Conservation (phyloP, 192 early-diverging fungal genomes). For the Coemansia sp. region DNA sequence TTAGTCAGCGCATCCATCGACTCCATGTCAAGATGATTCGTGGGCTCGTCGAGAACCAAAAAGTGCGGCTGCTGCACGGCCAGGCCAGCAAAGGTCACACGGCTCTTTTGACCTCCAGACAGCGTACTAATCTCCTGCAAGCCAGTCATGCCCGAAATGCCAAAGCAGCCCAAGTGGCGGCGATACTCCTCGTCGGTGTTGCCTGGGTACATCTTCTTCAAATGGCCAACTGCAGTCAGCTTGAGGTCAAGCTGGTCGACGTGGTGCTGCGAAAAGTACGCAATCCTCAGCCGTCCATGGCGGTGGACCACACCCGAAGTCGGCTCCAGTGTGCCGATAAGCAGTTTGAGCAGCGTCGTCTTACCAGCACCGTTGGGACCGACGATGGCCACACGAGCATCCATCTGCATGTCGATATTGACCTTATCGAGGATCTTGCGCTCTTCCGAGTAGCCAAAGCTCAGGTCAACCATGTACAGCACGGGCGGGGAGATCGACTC, state of each 20-base stretch:
- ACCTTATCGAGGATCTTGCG: slow-evolving; percentile 79
- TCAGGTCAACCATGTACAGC: slow-evolving; percentile 89
- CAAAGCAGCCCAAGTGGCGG: slow-evolving; percentile 87
- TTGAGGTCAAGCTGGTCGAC: slow-evolving; percentile 94
- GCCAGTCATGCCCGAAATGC: slow-evolving; percentile 94
- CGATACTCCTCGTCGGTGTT: slow-evolving; percentile 95
- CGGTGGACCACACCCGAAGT: slow-evolving; percentile 76
- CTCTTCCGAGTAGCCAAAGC: slow-evolving; percentile 81
- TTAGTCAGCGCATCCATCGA: slow-evolving; percentile 92
- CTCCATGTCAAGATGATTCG: slow-evolving; percentile 85
- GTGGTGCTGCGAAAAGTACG: slow-evolving; percentile 96
- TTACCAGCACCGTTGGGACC: slow-evolving; percentile 99
- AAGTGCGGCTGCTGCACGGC: slow-evolving; percentile 88
- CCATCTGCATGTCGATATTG: slow-evolving; percentile 94
- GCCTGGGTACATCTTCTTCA: slow-evolving; percentile 86
- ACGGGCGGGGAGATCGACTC: slow-evolving; percentile 95
- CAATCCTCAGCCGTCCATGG: slow-evolving; percentile 90
- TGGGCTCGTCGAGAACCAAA: slow-evolving; percentile 97
- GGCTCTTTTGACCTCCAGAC: slow-evolving; percentile 94
- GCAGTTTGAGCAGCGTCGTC: slow-evolving; percentile 90
- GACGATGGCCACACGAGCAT: slow-evolving; percentile 96
- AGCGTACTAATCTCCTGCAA: slow-evolving; percentile 92
- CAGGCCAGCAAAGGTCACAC: slow-evolving; percentile 95
- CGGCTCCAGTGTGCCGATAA: slow-evolving; percentile 84
- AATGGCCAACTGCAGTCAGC: slow-evolving; percentile 79